Percentiles rank a stretch among this genome's conserved stretches.
These are phyloP conservation scores for Diaporthe sp. DNA, from an alignment of 2,329 filamentous ascomycete genomes.

Conservation along the genomic window DNA sequence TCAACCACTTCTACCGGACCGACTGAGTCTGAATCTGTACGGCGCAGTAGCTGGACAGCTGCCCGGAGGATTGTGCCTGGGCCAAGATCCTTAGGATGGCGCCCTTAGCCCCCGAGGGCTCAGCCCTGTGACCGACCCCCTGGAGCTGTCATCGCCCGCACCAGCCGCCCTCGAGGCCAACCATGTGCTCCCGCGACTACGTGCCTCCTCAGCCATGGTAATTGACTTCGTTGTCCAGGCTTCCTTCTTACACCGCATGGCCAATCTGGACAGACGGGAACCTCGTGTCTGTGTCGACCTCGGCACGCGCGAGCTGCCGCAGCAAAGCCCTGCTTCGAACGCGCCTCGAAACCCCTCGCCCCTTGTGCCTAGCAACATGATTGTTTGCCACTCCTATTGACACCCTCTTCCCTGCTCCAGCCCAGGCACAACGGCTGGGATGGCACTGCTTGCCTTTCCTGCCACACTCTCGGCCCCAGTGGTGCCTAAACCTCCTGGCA, in stretches of 20 bases:
- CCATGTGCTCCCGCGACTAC: background rate
- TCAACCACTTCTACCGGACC: background rate
- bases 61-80: conserved; percentile 10
- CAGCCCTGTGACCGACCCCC: conserved; percentile 13
- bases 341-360: background rate
- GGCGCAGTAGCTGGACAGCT: conserved; percentile 30
- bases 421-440: conserved; percentile 22
- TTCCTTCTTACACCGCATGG: background rate
- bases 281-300: background rate
- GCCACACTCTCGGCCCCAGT: conserved; percentile 14
- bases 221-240: background rate
- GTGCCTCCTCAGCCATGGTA: background rate
- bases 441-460: conserved; percentile 25
- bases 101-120: background rate
- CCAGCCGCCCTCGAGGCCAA: background rate
- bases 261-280: background rate
- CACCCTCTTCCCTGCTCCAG: conserved; percentile 24
- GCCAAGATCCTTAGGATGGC: background rate
- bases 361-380: conserved; percentile 14
- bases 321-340: background rate
- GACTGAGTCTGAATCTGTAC: background rate
- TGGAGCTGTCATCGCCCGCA: background rate
- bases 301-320: conserved; percentile 9
- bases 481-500: conserved; percentile 31
- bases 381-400: conserved; percentile 8